Percentiles rank a stretch among this genome's conserved stretches.
phyloP scores from a whole-genome alignment of 257 asterid genomes.

The Gentiana dahurica region DNA sequence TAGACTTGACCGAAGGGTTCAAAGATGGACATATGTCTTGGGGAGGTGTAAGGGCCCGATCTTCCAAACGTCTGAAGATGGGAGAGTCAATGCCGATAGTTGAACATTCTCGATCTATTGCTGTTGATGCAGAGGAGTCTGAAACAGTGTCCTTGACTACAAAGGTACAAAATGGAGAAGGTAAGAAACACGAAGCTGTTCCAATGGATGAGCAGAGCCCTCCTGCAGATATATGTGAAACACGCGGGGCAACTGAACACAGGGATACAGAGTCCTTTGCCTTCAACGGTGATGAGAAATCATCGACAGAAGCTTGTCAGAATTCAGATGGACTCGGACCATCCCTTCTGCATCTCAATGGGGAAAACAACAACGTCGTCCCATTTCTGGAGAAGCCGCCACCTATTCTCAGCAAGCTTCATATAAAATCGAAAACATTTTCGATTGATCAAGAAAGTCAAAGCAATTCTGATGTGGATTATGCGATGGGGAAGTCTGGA shows the following conservation, averaged over 20 bases:
- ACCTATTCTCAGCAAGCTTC: constrained; percentile 44
- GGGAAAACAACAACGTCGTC: constrained; percentile 18
- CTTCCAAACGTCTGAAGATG: constrained; percentile 60
- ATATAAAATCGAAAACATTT: constrained; percentile 46
- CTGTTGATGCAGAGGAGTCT: constrained; percentile 30
- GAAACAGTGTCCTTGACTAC: constrained; percentile 19
- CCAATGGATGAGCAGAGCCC: constrained; percentile 3
- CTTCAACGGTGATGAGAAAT: constrained; percentile 19
- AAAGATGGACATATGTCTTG: constrained; percentile 60
- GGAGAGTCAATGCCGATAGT: constrained; percentile 42
- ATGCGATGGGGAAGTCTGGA: constrained; percentile 26
- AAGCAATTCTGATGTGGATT: constrained; percentile 17
- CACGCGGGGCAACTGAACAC: constrained; percentile 23
- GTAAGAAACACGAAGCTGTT: constrained; percentile 23
- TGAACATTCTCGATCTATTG: constrained; percentile 29
- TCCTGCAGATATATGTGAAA: constrained; percentile 12
- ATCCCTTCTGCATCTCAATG: constrained; percentile 23
- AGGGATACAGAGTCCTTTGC: constrained; percentile 17
- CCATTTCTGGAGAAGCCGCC: constrained; percentile 31
- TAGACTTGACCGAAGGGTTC: constrained; percentile 67
- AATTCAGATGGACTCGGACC: constrained; percentile 25
- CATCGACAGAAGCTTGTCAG: constrained; percentile 18
- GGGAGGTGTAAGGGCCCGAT: constrained; percentile 88
- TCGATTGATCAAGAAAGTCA: constrained; percentile 33
- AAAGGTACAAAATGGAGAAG: constrained; percentile 35